phyloP scores from a whole-genome alignment of 1,284 basidiomycete species.

The Tilletiopsis washingtonensis region DNA sequence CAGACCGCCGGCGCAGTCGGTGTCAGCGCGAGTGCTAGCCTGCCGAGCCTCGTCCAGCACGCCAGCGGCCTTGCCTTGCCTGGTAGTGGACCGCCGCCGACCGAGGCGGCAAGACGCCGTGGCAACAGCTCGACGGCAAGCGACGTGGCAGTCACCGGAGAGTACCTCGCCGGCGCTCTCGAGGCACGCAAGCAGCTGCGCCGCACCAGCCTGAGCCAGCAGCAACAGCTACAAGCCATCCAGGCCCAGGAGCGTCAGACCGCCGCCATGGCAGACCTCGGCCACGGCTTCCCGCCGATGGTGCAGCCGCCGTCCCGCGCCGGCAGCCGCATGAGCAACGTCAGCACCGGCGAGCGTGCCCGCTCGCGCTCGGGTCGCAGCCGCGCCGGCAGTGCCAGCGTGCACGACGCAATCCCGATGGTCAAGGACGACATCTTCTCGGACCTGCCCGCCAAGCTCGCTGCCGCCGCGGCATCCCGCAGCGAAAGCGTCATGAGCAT shows the following conservation, averaged over 20 bases:
- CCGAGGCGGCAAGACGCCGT: background rate
- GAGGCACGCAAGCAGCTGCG: constrained; percentile 25
- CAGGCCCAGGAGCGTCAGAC: constrained; percentile 6
- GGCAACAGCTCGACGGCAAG: background rate
- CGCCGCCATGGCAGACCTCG: background rate
- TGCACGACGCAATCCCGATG: constrained; percentile 35
- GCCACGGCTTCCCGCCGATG: background rate
- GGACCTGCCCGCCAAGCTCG: too few species aligned
- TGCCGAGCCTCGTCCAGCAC: background rate
- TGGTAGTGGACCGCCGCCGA: too few species aligned
- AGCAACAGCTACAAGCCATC: constrained; percentile 19
- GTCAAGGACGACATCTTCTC: constrained; percentile 37
- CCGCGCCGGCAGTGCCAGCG: constrained; percentile 25
- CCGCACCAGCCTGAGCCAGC: constrained; percentile 27
- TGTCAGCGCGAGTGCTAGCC: background rate
- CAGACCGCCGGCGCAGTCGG: too few species aligned
- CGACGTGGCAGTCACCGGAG: constrained; percentile 1
- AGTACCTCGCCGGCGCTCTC: constrained; percentile 3
- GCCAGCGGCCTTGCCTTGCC: background rate
- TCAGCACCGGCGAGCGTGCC: background rate
- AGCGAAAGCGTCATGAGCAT: too few species aligned
- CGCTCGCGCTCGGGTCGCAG: constrained; percentile 16
- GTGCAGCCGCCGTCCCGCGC: constrained; percentile 12
- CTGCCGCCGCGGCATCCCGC: too few species aligned
- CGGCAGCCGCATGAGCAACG: constrained; percentile 22